Evolutionary conservation across 2,329 filamentous ascomycete species (phyloP), one percentile per base, ranked within the genome.

Genomic region (Dothiorella sarmentorum): DNA sequence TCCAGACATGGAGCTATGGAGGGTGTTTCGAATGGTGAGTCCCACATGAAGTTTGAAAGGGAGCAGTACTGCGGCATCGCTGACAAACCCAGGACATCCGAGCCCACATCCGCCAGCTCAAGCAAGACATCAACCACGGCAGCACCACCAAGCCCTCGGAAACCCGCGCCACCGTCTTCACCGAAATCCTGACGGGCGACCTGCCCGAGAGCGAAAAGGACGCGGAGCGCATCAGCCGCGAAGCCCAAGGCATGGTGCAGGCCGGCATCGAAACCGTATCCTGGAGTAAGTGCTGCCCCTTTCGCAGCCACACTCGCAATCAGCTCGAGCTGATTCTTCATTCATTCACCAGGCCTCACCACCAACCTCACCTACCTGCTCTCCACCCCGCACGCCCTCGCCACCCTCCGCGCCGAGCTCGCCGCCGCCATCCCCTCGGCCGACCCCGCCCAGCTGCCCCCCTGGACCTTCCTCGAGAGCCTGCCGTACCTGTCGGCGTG

Each of bases 171-270:
- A 56, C 52, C 11, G 40, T 56, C 22, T 56, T 56, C 38, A 33
- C 37, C 18, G 52, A 56, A 35, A 56, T 56, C 15, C 52, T 56
- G 26, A 43, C 7, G 18, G 24, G 27, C 18, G 33, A 44, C 40
- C 27, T 56, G 9, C 52, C 52, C 4, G 38, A 43, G 3, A 61
- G 66, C 15, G 73, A 75, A 56, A 78, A 77, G 60, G 66, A 69
- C 1, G 65, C 65, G 5, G 56, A 63, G 7, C 65, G 71, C 4
- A 56, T 75, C 20, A 63, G 61, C 17, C 68, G 71, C 24, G 73
- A 75, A 38, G 67, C 66, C 20, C 61, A 67, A 44, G 58, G 68
- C 3, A 51, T 74, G 4, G 61, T 70, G 1, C 61, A 64, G 17
- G 72, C 72, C 4, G 71, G 72, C 0, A 60, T 66, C 2, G 69